phyloP scores from a whole-genome alignment of 2,329 filamentous ascomycete genomes.

The Chaetothyriales sp. region DNA sequence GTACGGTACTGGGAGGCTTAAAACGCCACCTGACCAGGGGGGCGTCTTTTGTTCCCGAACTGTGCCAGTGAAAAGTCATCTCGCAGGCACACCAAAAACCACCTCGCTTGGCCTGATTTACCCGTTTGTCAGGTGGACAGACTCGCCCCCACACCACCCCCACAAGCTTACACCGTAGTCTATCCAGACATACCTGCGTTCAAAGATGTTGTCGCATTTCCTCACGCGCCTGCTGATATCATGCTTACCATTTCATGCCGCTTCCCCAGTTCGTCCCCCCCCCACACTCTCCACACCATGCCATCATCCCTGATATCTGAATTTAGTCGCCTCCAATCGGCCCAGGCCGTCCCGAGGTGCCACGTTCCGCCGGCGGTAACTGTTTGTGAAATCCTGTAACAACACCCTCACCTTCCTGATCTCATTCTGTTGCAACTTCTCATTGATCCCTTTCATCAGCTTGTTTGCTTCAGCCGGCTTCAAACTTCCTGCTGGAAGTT shows the following conservation, averaged over 20 bases:
- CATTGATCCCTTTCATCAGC: constrained; percentile 64
- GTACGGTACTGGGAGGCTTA: too few relatives aligned
- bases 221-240: background rate
- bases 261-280: background rate
- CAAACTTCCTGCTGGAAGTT: constrained; percentile 71
- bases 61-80: too few relatives aligned
- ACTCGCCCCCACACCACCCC: background rate
- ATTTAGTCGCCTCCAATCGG: constrained; percentile 69
- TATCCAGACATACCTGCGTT: background rate
- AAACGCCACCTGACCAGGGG: too few relatives aligned
- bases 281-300: background rate
- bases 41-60: too few relatives aligned
- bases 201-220: background rate
- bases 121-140: background rate
- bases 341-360: constrained; percentile 87
- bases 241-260: background rate
- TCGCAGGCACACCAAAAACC: too few relatives aligned
- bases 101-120: background rate
- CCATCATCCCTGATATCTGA: constrained; percentile 46
- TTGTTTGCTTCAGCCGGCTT: constrained; percentile 65
- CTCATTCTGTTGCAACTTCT: constrained; percentile 53
- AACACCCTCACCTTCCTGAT: constrained; percentile 68
- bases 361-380: constrained; percentile 82
- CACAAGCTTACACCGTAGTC: background rate
- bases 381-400: constrained; percentile 92